A percentile compares a stretch with the other conserved stretches of the same genome.
phyloP scores from a whole-genome alignment of 2,329 filamentous ascomycete species.

The Thermoascus crustaceus region DNA sequence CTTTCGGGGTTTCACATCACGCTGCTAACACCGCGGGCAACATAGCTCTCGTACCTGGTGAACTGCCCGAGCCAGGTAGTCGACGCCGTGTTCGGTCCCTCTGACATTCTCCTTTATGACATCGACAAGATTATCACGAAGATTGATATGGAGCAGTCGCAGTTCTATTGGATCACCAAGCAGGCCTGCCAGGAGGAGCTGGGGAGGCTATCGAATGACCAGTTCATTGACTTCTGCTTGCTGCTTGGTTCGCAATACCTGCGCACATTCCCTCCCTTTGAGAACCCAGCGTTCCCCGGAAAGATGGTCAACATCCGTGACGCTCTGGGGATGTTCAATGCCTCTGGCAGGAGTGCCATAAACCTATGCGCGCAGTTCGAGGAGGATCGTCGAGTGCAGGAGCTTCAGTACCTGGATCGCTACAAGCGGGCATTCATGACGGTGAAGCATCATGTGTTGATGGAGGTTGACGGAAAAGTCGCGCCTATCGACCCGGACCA shows the following conservation, averaged over 20 bases:
- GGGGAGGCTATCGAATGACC: slow-evolving; percentile 54
- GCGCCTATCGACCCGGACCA: slow-evolving; percentile 64
- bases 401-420: slow-evolving; percentile 71
- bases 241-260: slow-evolving; percentile 78
- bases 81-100: slow-evolving; percentile 72
- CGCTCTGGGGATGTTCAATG: slow-evolving; percentile 68
- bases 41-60: slow-evolving; percentile 65
- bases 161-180: slow-evolving; percentile 58
- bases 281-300: slow-evolving; percentile 50
- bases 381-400: slow-evolving; percentile 64
- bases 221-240: slow-evolving; percentile 76
- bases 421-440: slow-evolving; percentile 80
- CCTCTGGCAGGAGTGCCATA: slow-evolving; percentile 58
- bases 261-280: slow-evolving; percentile 68
- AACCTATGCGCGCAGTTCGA: slow-evolving; percentile 68
- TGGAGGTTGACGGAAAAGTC: slow-evolving; percentile 68
- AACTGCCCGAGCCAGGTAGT: slow-evolving; percentile 59
- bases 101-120: slow-evolving; percentile 78
- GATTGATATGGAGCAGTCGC: slow-evolving; percentile 49
- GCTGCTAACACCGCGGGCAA: slow-evolving; percentile 5
- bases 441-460: slow-evolving; percentile 78
- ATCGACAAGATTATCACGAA: slow-evolving; percentile 64
- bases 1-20: neutral
- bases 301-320: slow-evolving; percentile 58
- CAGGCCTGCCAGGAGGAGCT: slow-evolving; percentile 62